Percentiles rank a stretch among this genome's conserved stretches.
These are phyloP conservation scores for Gaeumannomyces sp. DNA, from an alignment of 2,329 filamentous ascomycete species.

Conservation along the genomic window DNA sequence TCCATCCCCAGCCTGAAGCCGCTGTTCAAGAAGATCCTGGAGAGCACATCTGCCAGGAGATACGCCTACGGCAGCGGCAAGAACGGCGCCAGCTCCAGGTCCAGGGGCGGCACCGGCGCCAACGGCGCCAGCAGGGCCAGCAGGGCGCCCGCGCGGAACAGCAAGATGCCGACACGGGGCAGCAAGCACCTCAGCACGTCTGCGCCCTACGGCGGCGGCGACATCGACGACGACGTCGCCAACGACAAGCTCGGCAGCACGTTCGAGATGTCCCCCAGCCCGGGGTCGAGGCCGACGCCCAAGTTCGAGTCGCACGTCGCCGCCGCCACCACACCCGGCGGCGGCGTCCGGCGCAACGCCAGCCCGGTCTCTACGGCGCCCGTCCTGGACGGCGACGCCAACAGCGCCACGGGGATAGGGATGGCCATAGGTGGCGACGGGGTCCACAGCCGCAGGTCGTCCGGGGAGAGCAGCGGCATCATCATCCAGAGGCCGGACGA, in stretches of 20 bases:
- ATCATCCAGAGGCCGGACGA: not conserved
- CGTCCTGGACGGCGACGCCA: not conserved
- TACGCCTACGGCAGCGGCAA: conserved; percentile 4
- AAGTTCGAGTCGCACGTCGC: not conserved
- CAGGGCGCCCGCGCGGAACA: not conserved
- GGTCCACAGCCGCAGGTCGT: not conserved
- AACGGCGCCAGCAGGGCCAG: not conserved
- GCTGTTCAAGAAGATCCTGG: conserved; percentile 14
- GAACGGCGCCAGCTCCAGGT: not conserved
- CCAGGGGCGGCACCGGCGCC: not conserved
- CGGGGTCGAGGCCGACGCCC: not conserved
- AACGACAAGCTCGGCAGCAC: not conserved
- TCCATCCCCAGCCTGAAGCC: conserved; percentile 18
- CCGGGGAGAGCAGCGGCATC: not conserved
- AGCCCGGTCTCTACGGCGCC: too few species aligned
- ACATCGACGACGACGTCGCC: not conserved
- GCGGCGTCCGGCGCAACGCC: not conserved
- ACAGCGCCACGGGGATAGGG: not conserved
- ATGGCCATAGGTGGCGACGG: not conserved
- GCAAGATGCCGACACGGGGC: too few species aligned
- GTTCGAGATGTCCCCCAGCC: not conserved
- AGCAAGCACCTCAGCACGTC: too few species aligned
- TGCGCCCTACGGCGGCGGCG: not conserved
- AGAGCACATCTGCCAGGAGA: not conserved
- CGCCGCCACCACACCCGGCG: not conserved